Evolutionary conservation across 805 yeast species (phyloP), one percentile per base, ranked within the genome.

Genomic region (Sungouiella blattae): DNA sequence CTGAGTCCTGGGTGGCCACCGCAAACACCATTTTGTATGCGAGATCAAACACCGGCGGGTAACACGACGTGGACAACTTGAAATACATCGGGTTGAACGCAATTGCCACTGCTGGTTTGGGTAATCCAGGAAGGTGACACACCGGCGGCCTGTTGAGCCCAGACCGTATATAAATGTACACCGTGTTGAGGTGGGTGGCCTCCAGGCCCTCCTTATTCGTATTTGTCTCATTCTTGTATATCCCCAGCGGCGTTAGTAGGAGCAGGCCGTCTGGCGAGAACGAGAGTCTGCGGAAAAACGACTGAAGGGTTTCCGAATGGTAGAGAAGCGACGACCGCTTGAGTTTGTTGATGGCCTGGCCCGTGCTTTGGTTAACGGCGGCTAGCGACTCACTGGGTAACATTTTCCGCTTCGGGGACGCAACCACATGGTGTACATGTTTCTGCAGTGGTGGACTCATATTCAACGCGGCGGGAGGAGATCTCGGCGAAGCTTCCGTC

Each of bases 261-360:
- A 93, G 57, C 36, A 72, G 69, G 0, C 99, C 99, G 58, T 94
- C 97, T 0, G 96, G 95, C 0, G 96, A 83, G 53, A 91, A 87
- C 1, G 82, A 61, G 36, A 91, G 68, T 41, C 98, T 65, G 42
- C 99, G 70, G 66, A 93, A 93, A 53, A 93, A 93, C 1, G 96
- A 84, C 37, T 87, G 87, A 22, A 91, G 70, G 0, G 95, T 80
- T 51, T 91, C 98, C 41, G 88, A 80, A 52, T 88, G 93, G 50
- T 84, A 87, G 5, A 87, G 54, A 9, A 32, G 30, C 11, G 44
- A 8, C 11, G 33, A 30, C 13, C 28, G 27, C 17, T 16, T 20
- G 15, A 16, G 4, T 14, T 11, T 9, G 22, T 9, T 6, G 22
- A 11, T 13, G 14, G 14, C 11, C 14, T 5, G 13, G 11, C n/a